Base-by-base conservation (phyloP, 306 rosid genomes). In the Acacia confusa region DNA sequence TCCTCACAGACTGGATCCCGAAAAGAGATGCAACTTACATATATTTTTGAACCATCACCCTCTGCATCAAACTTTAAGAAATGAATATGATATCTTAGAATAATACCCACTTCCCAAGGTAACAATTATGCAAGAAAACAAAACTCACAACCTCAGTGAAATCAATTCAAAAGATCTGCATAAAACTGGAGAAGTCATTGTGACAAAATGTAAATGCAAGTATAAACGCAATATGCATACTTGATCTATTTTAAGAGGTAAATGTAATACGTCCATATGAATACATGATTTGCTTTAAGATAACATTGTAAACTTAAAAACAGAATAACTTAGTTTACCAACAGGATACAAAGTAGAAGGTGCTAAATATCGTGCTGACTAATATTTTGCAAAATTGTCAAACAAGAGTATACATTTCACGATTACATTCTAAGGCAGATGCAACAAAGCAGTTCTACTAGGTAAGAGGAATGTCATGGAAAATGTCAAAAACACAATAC, bases 1-100 rank as follows among this genome's bases (percentile, higher is more conserved):
- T 95, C 99, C 85, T 95, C 98, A 66, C 97, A 86, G 22, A 95
- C 94, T 36, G 94, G 98, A 89, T 93, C 98, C 78, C 97, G 92
- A 82, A 95, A 95, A 83, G 98, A 91, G 87, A 95, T 91, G 92
- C 98, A 95, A 77, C 97, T 93, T 76, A 95, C 98, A 82, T 89
- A 95, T 81, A 95, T 95, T 85, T 95, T 95, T 75, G 99, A 93
- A 38, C 98, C 98, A 82, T 95, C 98, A 53, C 99, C 99, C 98
- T 95, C 99, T 95, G 93, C 74, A 89, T 77, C 44, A 85, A 67
- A 78, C 27, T 80, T 79, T 65, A 64, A 17, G 0, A 78, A 22
- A 80, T 87, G 83, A 87, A 52, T 64, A 50, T 82, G 58, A 32
- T 53, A 75, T 63, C 38, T 1, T 71, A 79, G 61, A 87, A 74